phyloP scores from a whole-genome alignment of 805 yeast genomes.

The Spathaspora hagerdaliae region DNA sequence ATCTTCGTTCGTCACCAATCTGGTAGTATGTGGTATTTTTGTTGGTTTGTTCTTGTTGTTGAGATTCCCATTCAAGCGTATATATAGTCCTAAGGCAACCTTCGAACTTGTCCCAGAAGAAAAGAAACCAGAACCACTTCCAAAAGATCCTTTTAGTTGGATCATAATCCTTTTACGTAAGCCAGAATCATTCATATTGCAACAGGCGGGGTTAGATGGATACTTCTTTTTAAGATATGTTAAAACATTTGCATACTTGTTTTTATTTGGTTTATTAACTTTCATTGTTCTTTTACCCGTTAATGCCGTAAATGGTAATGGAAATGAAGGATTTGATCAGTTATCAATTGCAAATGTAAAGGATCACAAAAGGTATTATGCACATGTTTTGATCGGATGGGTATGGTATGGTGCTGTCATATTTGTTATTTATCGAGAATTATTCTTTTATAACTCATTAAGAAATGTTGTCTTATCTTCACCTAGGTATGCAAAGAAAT shows the following conservation, averaged over 20 bases:
- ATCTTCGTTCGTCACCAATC: slow-evolving; percentile 66
- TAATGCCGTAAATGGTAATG: slow-evolving; percentile 67
- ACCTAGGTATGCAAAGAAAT: slow-evolving; percentile 70
- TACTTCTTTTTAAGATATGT: slow-evolving; percentile 84
- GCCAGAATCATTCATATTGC: slow-evolving; percentile 70
- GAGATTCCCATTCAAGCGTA: slow-evolving; percentile 63
- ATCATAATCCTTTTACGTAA: slow-evolving; percentile 56
- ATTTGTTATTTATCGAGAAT: slow-evolving; percentile 77
- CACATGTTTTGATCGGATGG: slow-evolving; percentile 83
- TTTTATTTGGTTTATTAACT: slow-evolving; percentile 43
- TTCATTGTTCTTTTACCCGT: slow-evolving; percentile 78
- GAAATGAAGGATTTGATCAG: slow-evolving; percentile 65
- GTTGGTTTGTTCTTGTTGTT: slow-evolving; percentile 59
- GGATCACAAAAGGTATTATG: slow-evolving; percentile 62
- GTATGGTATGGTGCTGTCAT: slow-evolving; percentile 65
- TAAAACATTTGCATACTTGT: slow-evolving; percentile 48
- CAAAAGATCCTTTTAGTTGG: slow-evolving; percentile 71
- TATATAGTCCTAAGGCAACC: slow-evolving; percentile 80
- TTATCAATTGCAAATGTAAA: slow-evolving; percentile 75
- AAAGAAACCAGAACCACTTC: slow-evolving; percentile 70
- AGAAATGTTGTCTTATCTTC: slow-evolving; percentile 76
- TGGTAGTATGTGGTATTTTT: slow-evolving; percentile 61
- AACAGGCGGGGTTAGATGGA: slow-evolving; percentile 92
- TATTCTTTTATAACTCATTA: slow-evolving; percentile 70
- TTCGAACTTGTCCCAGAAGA: slow-evolving; percentile 55